These are phyloP conservation scores for Colletotrichum kahawae DNA, from an alignment of 2,329 filamentous ascomycete genomes.

Conservation along the genomic window DNA sequence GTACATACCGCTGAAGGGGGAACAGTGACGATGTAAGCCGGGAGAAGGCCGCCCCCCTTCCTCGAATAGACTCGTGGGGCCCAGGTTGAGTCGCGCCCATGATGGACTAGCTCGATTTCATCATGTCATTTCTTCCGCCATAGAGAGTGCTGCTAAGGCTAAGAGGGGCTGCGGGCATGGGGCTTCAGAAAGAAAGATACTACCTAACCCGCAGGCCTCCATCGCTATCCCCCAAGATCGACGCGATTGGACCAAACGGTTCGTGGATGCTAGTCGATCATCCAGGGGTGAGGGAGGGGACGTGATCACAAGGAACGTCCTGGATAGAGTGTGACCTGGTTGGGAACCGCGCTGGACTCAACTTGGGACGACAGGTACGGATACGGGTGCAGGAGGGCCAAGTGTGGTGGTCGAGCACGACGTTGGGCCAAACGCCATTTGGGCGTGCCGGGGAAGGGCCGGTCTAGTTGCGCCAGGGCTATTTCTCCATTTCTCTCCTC, in stretches of 20 bases:
- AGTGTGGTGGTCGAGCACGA: background rate
- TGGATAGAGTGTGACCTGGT: background rate
- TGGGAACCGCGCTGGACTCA: background rate
- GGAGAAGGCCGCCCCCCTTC: background rate
- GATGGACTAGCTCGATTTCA: background rate
- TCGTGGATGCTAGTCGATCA: constrained; percentile 14
- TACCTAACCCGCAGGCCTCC: background rate
- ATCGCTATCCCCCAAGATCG: background rate
- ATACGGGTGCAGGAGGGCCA: background rate
- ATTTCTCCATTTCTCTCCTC: background rate
- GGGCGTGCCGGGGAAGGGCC: background rate
- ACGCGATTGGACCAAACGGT: background rate
- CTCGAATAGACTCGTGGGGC: constrained; percentile 9
- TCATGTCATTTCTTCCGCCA: constrained; percentile 1
- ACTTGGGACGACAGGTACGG: constrained; percentile 10
- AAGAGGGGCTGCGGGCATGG: background rate
- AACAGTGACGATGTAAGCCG: background rate
- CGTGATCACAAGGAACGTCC: constrained; percentile 12
- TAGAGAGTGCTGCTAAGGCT: background rate
- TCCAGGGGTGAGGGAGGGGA: constrained; percentile 12
- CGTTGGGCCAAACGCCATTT: background rate
- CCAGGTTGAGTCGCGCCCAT: background rate
- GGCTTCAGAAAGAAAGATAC: background rate
- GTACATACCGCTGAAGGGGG: background rate
- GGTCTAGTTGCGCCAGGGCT: background rate